A percentile compares a stretch with the other conserved stretches of the same genome.
phyloP scores from a whole-genome alignment of 768 basidiomycete species.

The Paxillus rubicundulus region DNA sequence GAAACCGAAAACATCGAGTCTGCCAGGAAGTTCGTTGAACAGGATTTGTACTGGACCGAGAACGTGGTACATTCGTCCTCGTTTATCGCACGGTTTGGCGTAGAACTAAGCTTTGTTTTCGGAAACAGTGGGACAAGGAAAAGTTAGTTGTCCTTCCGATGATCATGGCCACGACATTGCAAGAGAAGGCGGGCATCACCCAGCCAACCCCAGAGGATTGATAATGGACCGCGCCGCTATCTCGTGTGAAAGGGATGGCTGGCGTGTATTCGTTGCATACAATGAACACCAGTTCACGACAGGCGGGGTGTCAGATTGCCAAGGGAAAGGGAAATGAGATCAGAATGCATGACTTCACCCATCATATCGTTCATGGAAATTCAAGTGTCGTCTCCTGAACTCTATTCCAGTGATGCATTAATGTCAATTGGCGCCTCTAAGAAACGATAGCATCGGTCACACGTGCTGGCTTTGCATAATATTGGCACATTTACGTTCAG shows the following conservation, averaged over 20 bases:
- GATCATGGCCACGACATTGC: slow-evolving; percentile 36
- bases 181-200: slow-evolving; percentile 21
- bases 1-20: slow-evolving; percentile 53
- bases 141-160: slow-evolving; percentile 50
- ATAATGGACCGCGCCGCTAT: slow-evolving; percentile 1
- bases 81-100: neutral
- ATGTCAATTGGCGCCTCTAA: neutral
- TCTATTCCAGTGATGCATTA: too few species aligned
- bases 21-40: slow-evolving; percentile 38
- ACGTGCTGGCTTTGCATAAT: too few species aligned
- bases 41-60: slow-evolving; percentile 42
- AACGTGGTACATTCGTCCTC: slow-evolving; percentile 38
- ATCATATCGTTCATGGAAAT: neutral
- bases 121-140: slow-evolving; percentile 54
- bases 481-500: neutral
- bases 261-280: neutral
- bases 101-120: neutral
- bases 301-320: neutral
- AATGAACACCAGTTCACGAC: neutral
- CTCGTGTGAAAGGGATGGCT: neutral
- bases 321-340: neutral
- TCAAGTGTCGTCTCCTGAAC: neutral
- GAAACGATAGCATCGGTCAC: too few species aligned
- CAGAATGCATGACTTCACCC: neutral
- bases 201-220: slow-evolving; percentile 22